Base-by-base conservation (phyloP, 2,329 filamentous ascomycete species). In the Pezizomycotina sp. region DNA sequence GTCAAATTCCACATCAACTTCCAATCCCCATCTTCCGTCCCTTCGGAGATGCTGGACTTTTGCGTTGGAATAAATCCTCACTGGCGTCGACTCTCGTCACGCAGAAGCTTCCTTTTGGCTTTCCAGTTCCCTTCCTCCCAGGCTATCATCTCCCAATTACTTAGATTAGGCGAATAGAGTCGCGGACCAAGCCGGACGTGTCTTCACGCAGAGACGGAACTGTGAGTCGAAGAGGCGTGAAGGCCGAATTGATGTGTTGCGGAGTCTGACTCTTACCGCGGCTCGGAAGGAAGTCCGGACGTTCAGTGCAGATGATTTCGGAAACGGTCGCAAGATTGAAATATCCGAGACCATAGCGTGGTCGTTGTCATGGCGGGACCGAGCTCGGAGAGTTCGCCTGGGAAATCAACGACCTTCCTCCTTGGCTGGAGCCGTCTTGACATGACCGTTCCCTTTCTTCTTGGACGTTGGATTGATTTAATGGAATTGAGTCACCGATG, bases 341-440 rank as follows among this genome's bases (percentile, higher is more conserved):
- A 57, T 56, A 35, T 56, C 42, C 6, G 48, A 43, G 24, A 57
- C 53, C 16, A 43, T 42, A 2, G 45, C 45, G 19, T 55, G 49
- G 20, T 45, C 45, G 7, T 55, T 50, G 21, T 55, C 50, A 31
- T 55, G 49, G n/a, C 51, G 39, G 49, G 49, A 2, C 50, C 50
- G 6, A 46, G 37, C 1, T 36, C 26, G n/a, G 52, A 54, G 4
- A 50, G 42, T 7, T 42, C 27, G 5, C 52, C 52, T 1, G 52
- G 52, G 10, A 48, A 33, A n/a, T n/a, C n/a, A n/a, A n/a, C n/a
- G n/a, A n/a, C n/a, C n/a, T n/a, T n/a, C n/a, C n/a, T n/a, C n/a
- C n/a, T n/a, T n/a, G n/a, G n/a, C n/a, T n/a, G n/a, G n/a, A n/a
- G n/a, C n/a, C n/a, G n/a, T n/a, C n/a, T n/a, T n/a, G n/a, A n/a